These are phyloP conservation scores for Cymodocea nodosa DNA, from an alignment of 116 monocot species.

Conservation along the genomic window DNA sequence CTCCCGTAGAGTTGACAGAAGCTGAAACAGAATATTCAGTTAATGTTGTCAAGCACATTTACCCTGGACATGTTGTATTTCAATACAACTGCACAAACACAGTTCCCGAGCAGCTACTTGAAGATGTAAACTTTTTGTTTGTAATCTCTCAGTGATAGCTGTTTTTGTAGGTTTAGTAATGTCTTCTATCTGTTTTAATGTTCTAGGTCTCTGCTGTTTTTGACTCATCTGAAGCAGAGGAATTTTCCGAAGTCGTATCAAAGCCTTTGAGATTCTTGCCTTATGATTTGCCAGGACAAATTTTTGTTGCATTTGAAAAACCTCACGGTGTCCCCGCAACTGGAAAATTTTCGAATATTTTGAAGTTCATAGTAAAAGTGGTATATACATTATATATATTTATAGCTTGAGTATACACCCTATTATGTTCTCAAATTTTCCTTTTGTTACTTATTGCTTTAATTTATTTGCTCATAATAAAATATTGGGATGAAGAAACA, in stretches of 20 bases:
- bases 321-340: slow-evolving; percentile 56
- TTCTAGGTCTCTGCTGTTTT: slow-evolving; percentile 78
- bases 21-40: slow-evolving; percentile 98
- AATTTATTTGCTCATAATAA: too few species aligned
- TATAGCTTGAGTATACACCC: not conserved
- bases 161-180: slow-evolving; percentile 1
- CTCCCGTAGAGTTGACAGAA: slow-evolving; percentile 90
- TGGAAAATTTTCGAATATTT: slow-evolving; percentile 81
- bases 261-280: slow-evolving; percentile 63
- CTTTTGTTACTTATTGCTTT: not conserved
- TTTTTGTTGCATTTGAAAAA: slow-evolving; percentile 87
- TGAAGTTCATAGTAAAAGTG: slow-evolving; percentile 94
- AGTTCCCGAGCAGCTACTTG: slow-evolving; percentile 79
- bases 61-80: slow-evolving; percentile 62
- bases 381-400: slow-evolving; percentile 17
- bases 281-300: slow-evolving; percentile 87
- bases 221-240: slow-evolving; percentile 88
- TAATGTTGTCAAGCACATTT: slow-evolving; percentile 94
- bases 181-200: slow-evolving; percentile 7
- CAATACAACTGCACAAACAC: slow-evolving; percentile 99
- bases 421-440: not conserved
- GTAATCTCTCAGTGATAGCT: not conserved
- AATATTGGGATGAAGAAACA: too few species aligned
- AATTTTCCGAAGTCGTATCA: slow-evolving; percentile 59
- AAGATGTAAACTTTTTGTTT: slow-evolving; percentile 50